These are phyloP conservation scores for Fusarium sp. DNA, from an alignment of 2,329 filamentous ascomycete genomes.

Conservation along the genomic window DNA sequence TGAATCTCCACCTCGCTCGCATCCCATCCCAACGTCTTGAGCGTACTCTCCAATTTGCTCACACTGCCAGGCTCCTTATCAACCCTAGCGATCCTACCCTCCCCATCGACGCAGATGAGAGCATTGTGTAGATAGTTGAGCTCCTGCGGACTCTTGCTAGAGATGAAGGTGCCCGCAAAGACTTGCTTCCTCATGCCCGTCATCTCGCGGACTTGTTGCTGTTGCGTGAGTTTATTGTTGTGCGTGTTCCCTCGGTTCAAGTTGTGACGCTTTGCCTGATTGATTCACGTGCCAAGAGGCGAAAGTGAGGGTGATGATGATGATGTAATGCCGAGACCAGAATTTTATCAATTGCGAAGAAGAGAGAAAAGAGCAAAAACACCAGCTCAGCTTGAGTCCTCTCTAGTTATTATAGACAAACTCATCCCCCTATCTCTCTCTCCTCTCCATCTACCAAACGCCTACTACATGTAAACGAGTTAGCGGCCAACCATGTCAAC, in stretches of 20 bases:
- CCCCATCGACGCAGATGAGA: constrained; percentile 58
- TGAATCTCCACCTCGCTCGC: constrained; percentile 50
- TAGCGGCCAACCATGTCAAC: constrained; percentile 2
- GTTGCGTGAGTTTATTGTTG: not conserved
- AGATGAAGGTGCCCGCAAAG: constrained; percentile 64
- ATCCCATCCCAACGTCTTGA: constrained; percentile 57
- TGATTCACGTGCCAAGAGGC: not conserved
- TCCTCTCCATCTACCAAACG: not conserved
- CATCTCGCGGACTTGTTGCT: constrained; percentile 4
- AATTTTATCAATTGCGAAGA: not conserved
- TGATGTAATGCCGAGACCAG: constrained; percentile 9
- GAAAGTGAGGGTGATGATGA: not conserved
- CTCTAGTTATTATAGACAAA: constrained; percentile 2
- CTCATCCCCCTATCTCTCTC: not conserved
- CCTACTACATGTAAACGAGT: not conserved
- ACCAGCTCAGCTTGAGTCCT: not conserved
- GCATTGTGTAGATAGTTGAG: constrained; percentile 61
- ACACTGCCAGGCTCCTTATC: constrained; percentile 49
- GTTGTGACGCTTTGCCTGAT: not conserved
- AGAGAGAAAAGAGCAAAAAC: not conserved
- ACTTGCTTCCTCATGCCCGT: constrained; percentile 52
- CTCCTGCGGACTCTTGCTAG: constrained; percentile 57
- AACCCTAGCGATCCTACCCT: constrained; percentile 60
- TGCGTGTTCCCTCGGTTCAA: not conserved
- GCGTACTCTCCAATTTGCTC: constrained; percentile 43